phyloP scores from a whole-genome alignment of 495 filamentous ascomycete genomes.

The Sordaria brevicollis region DNA sequence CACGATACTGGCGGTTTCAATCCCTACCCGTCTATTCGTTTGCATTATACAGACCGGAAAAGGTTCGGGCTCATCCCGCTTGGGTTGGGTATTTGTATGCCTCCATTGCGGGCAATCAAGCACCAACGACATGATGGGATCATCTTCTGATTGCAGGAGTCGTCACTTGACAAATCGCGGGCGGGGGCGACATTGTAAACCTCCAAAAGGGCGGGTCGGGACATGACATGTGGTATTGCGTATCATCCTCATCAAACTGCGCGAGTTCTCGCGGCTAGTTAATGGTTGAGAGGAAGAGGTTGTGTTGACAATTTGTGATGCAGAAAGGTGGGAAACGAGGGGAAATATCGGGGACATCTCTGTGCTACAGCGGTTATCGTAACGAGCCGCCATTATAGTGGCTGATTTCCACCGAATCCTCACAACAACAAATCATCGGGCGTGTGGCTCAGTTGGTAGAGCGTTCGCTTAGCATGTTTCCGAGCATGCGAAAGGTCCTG shows the following conservation, averaged over 20 bases:
- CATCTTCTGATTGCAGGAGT: background rate
- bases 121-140: background rate
- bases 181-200: background rate
- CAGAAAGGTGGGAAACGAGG: background rate
- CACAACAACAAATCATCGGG: background rate
- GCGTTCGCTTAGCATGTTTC: background rate
- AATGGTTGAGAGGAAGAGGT: background rate
- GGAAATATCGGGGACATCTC: background rate
- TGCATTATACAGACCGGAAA: background rate
- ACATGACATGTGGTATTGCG: background rate
- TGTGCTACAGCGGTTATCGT: background rate
- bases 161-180: background rate
- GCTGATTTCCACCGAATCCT: too few species aligned
- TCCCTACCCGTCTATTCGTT: background rate
- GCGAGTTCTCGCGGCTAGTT: background rate
- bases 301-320: background rate
- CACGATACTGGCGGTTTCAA: background rate
- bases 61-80: background rate
- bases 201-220: background rate
- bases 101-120: background rate
- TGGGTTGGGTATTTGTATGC: background rate
- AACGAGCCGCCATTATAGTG: too few species aligned
- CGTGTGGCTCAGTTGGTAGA: background rate
- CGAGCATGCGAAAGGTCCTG: background rate
- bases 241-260: background rate